These are phyloP conservation scores for Tricholoma flavovirens DNA, from an alignment of 768 basidiomycete species.

Conservation along the genomic window DNA sequence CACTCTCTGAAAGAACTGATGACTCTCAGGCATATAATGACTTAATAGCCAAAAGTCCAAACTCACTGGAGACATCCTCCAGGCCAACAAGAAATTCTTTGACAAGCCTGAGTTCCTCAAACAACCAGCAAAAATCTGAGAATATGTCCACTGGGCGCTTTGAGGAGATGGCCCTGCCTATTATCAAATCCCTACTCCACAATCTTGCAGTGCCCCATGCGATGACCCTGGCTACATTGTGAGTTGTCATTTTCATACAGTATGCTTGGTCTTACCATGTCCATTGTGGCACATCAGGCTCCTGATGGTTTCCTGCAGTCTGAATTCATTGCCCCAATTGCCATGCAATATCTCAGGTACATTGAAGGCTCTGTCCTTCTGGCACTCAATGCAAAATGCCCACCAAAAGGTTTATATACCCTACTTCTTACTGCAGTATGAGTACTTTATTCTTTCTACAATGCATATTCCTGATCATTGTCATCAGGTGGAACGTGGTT, in stretches of 20 bases:
- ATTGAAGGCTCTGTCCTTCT: too few species aligned
- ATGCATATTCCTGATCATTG: not conserved
- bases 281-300: not conserved
- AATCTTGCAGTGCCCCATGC: not conserved
- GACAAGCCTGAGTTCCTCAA: not conserved
- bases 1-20: not conserved
- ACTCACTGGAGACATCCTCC: constrained; percentile 5
- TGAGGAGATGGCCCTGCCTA: too few species aligned
- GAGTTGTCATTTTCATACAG: not conserved
- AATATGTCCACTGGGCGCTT: constrained; percentile 8
- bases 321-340: too few species aligned
- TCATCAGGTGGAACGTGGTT: not conserved
- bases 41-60: constrained; percentile 8
- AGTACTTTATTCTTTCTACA: too few species aligned
- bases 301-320: constrained; percentile 8
- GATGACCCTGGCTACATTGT: constrained; percentile 1
- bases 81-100: too few species aligned
- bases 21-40: constrained; percentile 6
- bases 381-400: too few species aligned
- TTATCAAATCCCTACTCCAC: too few species aligned
- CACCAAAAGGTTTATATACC: too few species aligned
- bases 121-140: not conserved
- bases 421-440: too few species aligned
- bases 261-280: not conserved
- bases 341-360: too few species aligned